Percentiles rank a stretch among this genome's conserved stretches.
These are phyloP conservation scores for Pestalotiopsis sp. DNA, from an alignment of 2,329 filamentous ascomycete genomes.

Conservation along the genomic window DNA sequence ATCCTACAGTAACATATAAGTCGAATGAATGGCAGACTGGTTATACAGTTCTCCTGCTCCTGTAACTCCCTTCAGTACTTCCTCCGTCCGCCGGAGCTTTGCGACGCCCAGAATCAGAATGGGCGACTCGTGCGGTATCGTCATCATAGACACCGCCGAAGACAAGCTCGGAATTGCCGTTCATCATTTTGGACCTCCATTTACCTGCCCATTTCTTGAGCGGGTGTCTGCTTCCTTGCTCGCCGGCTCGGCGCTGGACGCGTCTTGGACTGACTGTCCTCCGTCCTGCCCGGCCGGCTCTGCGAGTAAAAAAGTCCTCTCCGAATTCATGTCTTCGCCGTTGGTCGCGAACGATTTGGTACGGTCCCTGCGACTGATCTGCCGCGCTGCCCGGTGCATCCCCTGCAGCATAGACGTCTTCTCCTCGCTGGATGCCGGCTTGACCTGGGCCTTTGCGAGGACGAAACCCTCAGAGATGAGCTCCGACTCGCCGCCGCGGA, in stretches of 20 bases:
- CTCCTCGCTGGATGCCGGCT: constrained; percentile 13
- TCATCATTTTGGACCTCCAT: background rate
- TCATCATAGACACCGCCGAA: background rate
- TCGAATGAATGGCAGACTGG: background rate
- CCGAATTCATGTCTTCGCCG: background rate
- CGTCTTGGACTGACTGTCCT: background rate
- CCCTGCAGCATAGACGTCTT: constrained; percentile 10
- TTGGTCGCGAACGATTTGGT: constrained; percentile 13
- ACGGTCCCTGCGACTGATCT: constrained; percentile 11
- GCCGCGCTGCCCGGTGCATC: constrained; percentile 12
- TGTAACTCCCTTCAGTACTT: background rate
- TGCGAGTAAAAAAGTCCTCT: constrained; percentile 12
- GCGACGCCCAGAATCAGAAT: background rate
- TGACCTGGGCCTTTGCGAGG: constrained; percentile 11
- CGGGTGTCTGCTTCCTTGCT: background rate
- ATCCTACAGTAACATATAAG: background rate
- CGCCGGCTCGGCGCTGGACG: background rate
- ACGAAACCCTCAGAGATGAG: constrained; percentile 13
- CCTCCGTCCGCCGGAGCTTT: background rate
- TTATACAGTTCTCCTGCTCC: background rate
- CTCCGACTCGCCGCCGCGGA: constrained; percentile 11
- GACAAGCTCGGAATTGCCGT: background rate
- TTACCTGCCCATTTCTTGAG: background rate
- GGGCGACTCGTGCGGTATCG: background rate
- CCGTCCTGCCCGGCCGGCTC: background rate